These are phyloP conservation scores for Hydrangea macrophylla DNA, from an alignment of 148 eudicot species.

Conservation along the genomic window DNA sequence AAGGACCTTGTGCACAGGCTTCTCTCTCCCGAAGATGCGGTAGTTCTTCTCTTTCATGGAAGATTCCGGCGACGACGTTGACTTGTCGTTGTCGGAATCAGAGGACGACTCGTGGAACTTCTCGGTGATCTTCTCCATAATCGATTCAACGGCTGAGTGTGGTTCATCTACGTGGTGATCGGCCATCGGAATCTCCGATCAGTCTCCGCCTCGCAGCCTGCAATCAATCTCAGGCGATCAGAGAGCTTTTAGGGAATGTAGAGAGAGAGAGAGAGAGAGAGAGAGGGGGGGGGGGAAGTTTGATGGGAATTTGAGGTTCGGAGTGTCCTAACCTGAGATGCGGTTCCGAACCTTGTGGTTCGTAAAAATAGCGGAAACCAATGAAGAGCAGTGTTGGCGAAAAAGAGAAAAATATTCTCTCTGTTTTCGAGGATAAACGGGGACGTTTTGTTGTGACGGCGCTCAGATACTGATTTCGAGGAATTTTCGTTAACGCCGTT, in stretches of 20 bases:
- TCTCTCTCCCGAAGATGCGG: constrained; percentile 54
- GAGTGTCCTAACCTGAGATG: too few relatives aligned
- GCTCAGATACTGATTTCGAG: too few relatives aligned
- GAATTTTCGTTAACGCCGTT: too few relatives aligned
- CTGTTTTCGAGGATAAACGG: too few relatives aligned
- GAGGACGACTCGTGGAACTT: constrained; percentile 42
- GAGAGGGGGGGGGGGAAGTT: too few relatives aligned
- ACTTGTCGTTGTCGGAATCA: constrained; percentile 40
- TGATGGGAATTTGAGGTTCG: too few relatives aligned
- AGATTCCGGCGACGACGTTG: constrained; percentile 18
- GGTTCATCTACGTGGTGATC: constrained; percentile 10
- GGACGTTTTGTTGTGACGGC: too few relatives aligned
- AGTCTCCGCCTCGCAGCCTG: constrained; percentile 8
- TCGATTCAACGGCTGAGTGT: constrained; percentile 22
- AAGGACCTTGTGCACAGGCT: constrained; percentile 47
- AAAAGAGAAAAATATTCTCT: too few relatives aligned
- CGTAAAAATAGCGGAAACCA: constrained; percentile 10
- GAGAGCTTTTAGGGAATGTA: too few relatives aligned
- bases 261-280: too few relatives aligned
- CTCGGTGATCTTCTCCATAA: constrained; percentile 62
- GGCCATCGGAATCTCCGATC: constrained; percentile 11
- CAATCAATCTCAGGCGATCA: not conserved
- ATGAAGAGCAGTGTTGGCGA: not conserved
- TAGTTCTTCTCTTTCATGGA: constrained; percentile 26
- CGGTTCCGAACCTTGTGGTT: not conserved